phyloP scores from a whole-genome alignment of 2,329 filamentous ascomycete genomes.

The Chaetomium sp. region DNA sequence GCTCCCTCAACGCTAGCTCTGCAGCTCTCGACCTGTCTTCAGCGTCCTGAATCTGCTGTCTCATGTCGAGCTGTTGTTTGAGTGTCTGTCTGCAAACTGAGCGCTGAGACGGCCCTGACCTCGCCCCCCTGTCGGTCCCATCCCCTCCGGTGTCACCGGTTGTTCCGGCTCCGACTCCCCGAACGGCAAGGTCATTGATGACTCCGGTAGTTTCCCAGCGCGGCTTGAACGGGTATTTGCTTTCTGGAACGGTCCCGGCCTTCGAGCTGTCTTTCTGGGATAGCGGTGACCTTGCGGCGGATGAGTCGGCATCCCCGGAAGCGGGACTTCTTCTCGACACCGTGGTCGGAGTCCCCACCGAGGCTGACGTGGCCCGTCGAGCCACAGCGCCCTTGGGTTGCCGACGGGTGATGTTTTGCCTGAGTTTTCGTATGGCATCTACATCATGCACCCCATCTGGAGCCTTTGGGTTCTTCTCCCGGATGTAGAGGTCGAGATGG shows the following conservation, averaged over 20 bases:
- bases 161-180: constrained; percentile 11
- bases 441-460: constrained; percentile 88
- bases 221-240: constrained; percentile 59
- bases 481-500: constrained; percentile 92
- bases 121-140: not conserved
- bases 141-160: constrained; percentile 16
- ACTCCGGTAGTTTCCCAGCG: constrained; percentile 78
- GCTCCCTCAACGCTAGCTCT: constrained; percentile 80
- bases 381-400: constrained; percentile 70
- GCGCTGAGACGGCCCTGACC: constrained; percentile 44
- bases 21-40: constrained; percentile 79
- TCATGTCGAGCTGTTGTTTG: constrained; percentile 65
- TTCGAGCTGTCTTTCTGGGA: constrained; percentile 41
- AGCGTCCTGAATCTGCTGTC: constrained; percentile 67
- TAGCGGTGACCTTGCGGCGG: constrained; percentile 41
- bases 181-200: constrained; percentile 69
- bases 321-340: constrained; percentile 45
- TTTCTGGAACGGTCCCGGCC: constrained; percentile 43
- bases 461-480: constrained; percentile 86
- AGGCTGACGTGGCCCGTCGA: constrained; percentile 64
- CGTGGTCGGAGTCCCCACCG: constrained; percentile 53
- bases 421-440: constrained; percentile 80
- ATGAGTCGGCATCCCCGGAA: constrained; percentile 44
- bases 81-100: constrained; percentile 54
- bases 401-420: constrained; percentile 82